A percentile compares a stretch with the other conserved stretches of the same genome.
Evolutionary conservation across 2,329 filamentous ascomycete genomes (phyloP).

Genomic region (Beauveria sp.): DNA sequence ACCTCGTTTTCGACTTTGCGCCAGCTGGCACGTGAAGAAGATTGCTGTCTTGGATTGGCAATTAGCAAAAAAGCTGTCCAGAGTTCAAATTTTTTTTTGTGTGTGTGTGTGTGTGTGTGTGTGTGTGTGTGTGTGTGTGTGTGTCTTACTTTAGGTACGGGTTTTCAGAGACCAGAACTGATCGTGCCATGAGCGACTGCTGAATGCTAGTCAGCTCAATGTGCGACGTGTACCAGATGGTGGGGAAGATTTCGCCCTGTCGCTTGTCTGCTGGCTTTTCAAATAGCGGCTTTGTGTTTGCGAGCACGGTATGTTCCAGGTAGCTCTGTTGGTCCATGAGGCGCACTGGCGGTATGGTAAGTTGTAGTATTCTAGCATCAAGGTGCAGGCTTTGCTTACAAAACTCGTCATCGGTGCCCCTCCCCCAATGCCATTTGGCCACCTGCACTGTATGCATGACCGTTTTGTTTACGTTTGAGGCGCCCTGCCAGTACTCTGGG

Average conservation of each 20-base stretch:
- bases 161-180: constrained; percentile 32
- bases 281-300: constrained; percentile 27
- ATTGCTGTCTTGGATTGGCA: constrained; percentile 18
- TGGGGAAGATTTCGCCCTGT: constrained; percentile 32
- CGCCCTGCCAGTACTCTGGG: constrained; percentile 25
- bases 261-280: constrained; percentile 26
- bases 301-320: constrained; percentile 26
- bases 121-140: neutral
- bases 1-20: constrained; percentile 31
- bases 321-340: constrained; percentile 28
- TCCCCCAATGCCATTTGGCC: constrained; percentile 33
- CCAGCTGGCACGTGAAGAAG: constrained; percentile 24
- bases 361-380: neutral
- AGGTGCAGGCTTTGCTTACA: constrained; percentile 18
- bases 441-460: constrained; percentile 35
- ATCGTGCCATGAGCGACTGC: constrained; percentile 31
- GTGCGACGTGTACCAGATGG: constrained; percentile 31
- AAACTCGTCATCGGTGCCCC: constrained; percentile 29
- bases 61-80: neutral
- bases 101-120: neutral
- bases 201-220: constrained; percentile 34
- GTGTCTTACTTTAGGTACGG: constrained; percentile 26
- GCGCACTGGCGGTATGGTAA: constrained; percentile 19
- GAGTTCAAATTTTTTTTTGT: no score
- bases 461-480: constrained; percentile 31